Base-by-base conservation (phyloP, 2,329 filamentous ascomycete genomes). In the Thermochaetoides dissita region DNA sequence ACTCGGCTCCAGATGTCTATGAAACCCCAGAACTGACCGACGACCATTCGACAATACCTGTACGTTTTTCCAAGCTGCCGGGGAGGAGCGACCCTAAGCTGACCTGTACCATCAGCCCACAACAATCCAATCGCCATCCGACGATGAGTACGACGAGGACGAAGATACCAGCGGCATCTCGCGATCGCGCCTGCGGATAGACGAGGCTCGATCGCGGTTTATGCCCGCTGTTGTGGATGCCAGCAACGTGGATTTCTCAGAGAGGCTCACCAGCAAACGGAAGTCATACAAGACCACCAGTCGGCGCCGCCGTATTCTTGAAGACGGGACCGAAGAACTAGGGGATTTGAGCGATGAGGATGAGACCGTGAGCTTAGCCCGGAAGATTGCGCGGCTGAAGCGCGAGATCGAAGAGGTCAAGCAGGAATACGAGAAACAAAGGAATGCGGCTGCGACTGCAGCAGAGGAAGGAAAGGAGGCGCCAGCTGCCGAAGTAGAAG, bases 1-100 rank as follows among this genome's bases (percentile, higher is more conserved):
- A 95, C 64, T 83, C 81, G 42, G 87, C 88, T 29, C 88, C 88
- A 51, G 91, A 96, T 57, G 85, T 94, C 55, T 96, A 95, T 68
- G 89, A 96, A 64, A 96, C 91, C 10, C 88, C 89, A 51, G 88
- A 94, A 43, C 68, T 95, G 51, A 89, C 83, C 43, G 86, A 94
- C 57, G 88, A 94, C 61, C 83, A 78, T 49, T 94, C 87, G 17
- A 94, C 87, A 38, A 67, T 87, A 44, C 84, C 80, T 43, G 84
- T 89, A 66, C 62, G 74, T 61, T 36, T 34, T 7, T 17, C 17
- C 6, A 35, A 31, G 9, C 12, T 10, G 30, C 8, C n/a, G 24
- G 3, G 33, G 28, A 28, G 10, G 10, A 35, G 7, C 34, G 34
- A 10, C n/a, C 29, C 11, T 5, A 6, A 29, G 56, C 51, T 58